These are phyloP conservation scores for Xylaria telfairii DNA, from an alignment of 495 filamentous ascomycete species.

Conservation along the genomic window DNA sequence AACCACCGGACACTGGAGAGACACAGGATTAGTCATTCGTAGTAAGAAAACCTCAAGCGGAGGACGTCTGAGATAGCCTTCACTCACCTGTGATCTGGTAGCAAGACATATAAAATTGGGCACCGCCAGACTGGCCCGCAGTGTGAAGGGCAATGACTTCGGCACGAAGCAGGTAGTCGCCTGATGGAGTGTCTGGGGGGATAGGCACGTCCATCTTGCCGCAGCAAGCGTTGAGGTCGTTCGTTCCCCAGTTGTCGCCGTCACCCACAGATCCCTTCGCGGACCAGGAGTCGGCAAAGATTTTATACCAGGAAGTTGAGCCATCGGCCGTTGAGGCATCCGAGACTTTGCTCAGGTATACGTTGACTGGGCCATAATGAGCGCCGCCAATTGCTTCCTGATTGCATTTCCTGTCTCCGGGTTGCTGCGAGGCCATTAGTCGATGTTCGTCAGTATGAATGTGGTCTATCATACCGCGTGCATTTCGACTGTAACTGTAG, in stretches of 20 bases:
- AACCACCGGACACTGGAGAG: conserved; percentile 15
- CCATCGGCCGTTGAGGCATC: conserved; percentile 49
- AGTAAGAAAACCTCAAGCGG: neutral
- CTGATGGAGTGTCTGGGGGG: conserved; percentile 44
- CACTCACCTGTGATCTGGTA: conserved; percentile 41
- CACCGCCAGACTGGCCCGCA: conserved; percentile 38
- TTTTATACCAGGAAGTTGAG: conserved; percentile 51
- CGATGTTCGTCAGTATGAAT: conserved; percentile 33
- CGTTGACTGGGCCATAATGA: conserved; percentile 58
- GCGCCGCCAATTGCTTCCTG: conserved; percentile 56
- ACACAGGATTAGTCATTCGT: neutral
- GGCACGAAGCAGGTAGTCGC: conserved; percentile 51
- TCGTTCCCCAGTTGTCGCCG: conserved; percentile 46
- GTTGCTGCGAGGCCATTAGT: conserved; percentile 46
- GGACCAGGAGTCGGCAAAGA: conserved; percentile 42
- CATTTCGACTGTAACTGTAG: conserved; percentile 56
- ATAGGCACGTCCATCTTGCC: conserved; percentile 48
- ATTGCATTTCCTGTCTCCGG: conserved; percentile 50
- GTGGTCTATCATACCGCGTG: conserved; percentile 40
- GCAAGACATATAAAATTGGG: conserved; percentile 51
- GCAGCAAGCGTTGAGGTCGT: conserved; percentile 49
- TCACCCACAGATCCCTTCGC: conserved; percentile 45
- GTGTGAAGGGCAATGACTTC: conserved; percentile 53
- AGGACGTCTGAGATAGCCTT: neutral
- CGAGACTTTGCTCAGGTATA: conserved; percentile 55